Evolutionary conservation across 2,329 filamentous ascomycete genomes (phyloP).

Genomic region (Diaporthe helianthi): DNA sequence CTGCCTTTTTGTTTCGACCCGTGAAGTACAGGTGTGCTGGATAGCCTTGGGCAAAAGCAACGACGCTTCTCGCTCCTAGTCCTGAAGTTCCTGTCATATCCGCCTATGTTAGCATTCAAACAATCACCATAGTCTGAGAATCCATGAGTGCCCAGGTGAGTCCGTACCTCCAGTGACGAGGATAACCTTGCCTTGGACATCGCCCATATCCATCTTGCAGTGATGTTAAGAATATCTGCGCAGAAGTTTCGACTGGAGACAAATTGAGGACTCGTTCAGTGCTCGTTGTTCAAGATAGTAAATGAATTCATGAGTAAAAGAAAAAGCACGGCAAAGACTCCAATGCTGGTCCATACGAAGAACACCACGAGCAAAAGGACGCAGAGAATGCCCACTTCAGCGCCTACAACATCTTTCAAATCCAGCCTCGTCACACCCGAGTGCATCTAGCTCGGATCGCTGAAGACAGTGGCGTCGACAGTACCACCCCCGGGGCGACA

Average conservation of each 20-base stretch:
- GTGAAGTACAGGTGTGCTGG: constrained; percentile 37
- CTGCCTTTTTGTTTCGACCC: constrained; percentile 51
- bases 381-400: not conserved
- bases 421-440: not conserved
- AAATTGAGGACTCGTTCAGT: not conserved
- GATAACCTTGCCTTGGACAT: constrained; percentile 8
- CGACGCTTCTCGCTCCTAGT: not conserved
- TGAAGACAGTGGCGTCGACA: not conserved
- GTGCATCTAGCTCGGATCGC: not conserved
- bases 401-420: not conserved
- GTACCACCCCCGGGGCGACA: not conserved
- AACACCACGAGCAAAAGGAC: not conserved
- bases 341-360: not conserved
- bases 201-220: not conserved
- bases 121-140: not conserved
- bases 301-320: no score
- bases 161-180: constrained; percentile 21
- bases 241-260: not conserved
- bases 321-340: no score
- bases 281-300: not conserved
- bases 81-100: constrained; percentile 7
- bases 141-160: no score
- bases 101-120: not conserved
- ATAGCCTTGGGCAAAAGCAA: not conserved
- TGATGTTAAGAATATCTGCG: not conserved